Conservation (phyloP, 1,284 basidiomycete genomes). For the Marasmius fiardii region DNA sequence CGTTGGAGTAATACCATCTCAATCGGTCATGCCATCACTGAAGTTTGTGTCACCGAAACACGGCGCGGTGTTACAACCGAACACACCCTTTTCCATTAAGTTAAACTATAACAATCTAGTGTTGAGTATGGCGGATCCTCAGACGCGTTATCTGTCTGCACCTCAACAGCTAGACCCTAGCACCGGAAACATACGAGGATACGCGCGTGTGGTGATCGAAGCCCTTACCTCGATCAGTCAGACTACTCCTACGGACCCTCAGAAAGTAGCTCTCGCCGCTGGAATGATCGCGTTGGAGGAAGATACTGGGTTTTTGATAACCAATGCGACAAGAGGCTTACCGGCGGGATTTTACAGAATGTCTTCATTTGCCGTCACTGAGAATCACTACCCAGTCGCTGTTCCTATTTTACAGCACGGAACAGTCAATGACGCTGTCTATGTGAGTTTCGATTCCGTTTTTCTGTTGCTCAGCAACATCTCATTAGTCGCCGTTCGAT, state of each 20-base stretch:
- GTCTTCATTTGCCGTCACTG: neutral
- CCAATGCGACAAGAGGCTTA: neutral
- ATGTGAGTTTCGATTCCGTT: conserved; percentile 3
- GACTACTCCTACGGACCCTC: conserved; percentile 8
- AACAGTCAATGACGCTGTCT: conserved; percentile 4
- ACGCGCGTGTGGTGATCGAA: conserved; percentile 16
- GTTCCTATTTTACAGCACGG: neutral
- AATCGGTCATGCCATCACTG: neutral
- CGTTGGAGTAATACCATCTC: neutral
- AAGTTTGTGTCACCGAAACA: conserved; percentile 6
- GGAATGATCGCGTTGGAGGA: neutral
- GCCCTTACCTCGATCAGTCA: conserved; percentile 9
- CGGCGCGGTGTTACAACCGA: neutral
- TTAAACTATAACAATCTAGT: conserved; percentile 2
- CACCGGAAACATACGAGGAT: conserved; percentile 11
- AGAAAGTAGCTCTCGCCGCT: neutral
- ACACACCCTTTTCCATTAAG: neutral
- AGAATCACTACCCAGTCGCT: conserved; percentile 3
- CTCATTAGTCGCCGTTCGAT: neutral
- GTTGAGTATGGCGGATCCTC: neutral
- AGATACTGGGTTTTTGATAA: neutral
- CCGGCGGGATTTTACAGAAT: conserved; percentile 3
- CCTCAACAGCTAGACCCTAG: conserved; percentile 1
- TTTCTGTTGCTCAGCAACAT: neutral
- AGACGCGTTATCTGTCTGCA: conserved; percentile 5